Conservation (phyloP, 106 monocot species). For the Dendrobium chrysotoxum region DNA sequence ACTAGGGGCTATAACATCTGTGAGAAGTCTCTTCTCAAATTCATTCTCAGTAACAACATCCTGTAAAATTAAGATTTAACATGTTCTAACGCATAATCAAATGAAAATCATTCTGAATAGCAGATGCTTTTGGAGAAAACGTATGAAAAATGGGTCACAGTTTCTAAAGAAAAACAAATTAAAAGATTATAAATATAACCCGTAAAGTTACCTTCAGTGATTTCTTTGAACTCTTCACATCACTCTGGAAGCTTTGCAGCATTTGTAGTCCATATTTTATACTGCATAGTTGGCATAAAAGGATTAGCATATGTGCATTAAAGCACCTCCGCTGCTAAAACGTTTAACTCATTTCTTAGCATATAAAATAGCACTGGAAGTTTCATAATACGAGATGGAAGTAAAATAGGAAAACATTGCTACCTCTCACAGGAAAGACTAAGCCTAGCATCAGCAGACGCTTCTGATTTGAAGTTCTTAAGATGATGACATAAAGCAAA, state of each 20-base stretch:
- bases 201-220: conserved; percentile 3
- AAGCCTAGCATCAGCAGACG: conserved; percentile 34
- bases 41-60: conserved; percentile 98
- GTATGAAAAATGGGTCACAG: neutral
- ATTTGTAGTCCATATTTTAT: conserved; percentile 10
- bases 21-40: conserved; percentile 92
- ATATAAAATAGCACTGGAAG: neutral
- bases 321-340: neutral
- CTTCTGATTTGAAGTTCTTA: conserved; percentile 20
- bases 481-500: conserved; percentile 60
- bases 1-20: conserved; percentile 90
- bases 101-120: neutral
- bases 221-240: conserved; percentile 8
- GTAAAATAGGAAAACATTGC: neutral
- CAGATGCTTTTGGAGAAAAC: neutral
- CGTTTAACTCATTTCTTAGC: neutral
- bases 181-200: neutral
- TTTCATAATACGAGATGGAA: neutral
- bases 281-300: conserved; percentile 1
- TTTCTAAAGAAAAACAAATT: neutral
- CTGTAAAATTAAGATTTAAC: conserved; percentile 25
- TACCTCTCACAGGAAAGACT: conserved; percentile 17
- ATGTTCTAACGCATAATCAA: neutral
- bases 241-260: conserved; percentile 11
- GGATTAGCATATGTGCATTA: neutral